phyloP scores from a whole-genome alignment of 345 rosid genomes.

The Dovyalis caffra region DNA sequence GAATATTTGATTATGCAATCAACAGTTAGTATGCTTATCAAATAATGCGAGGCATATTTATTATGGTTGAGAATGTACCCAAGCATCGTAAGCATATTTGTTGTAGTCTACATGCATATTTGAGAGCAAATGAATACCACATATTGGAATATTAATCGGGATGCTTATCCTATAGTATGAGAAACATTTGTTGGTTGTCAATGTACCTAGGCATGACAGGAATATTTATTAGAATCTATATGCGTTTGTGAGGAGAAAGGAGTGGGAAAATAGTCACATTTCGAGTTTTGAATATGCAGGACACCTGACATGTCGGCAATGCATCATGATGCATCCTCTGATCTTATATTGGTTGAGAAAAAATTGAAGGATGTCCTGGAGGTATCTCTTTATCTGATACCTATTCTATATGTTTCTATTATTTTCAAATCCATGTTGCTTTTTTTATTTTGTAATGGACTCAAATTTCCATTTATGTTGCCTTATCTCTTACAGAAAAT shows the following conservation, averaged over 20 bases:
- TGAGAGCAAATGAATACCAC: neutral
- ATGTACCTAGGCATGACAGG: neutral
- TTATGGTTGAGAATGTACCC: neutral
- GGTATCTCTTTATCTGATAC: conserved; percentile 34
- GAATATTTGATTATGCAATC: too few relatives aligned
- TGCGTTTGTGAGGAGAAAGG: neutral
- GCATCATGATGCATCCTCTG: conserved; percentile 71
- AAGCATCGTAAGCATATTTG: neutral
- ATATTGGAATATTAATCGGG: neutral
- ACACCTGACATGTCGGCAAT: conserved; percentile 77
- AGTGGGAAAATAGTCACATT: neutral
- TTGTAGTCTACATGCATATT: neutral
- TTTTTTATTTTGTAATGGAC: neutral
- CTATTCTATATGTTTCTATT: neutral
- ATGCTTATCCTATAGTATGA: too few relatives aligned
- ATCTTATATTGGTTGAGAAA: conserved; percentile 63
- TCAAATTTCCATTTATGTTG: neutral
- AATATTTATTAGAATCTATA: neutral
- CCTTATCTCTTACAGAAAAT: neutral
- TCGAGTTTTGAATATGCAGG: conserved; percentile 38
- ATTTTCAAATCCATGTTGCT: neutral
- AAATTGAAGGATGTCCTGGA: conserved; percentile 61
- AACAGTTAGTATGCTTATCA: neutral
- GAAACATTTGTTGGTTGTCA: neutral
- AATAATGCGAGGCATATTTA: neutral